Conservation (phyloP, 192 early-diverging fungal genomes). For the Jimgerdemannia lactiflua region DNA sequence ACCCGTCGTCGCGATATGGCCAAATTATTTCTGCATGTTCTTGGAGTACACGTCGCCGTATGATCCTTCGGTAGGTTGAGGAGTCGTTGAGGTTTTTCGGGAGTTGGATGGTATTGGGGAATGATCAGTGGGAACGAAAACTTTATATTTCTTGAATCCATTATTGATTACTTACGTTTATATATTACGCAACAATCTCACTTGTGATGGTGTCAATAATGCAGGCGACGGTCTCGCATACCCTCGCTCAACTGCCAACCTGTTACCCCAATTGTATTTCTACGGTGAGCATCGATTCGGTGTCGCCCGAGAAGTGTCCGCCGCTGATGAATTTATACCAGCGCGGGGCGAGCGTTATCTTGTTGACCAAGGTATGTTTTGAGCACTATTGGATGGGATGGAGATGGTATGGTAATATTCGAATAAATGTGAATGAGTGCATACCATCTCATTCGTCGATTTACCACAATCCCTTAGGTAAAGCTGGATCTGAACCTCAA, state of each 20-base stretch:
- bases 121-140: too few relatives aligned
- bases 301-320: constrained; percentile 26
- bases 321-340: constrained; percentile 6
- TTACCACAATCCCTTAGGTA: constrained; percentile 28
- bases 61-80: constrained; percentile 15
- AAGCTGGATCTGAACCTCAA: constrained; percentile 41
- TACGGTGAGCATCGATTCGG: constrained; percentile 4
- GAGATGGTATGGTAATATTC: constrained; percentile 5
- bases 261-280: constrained; percentile 23
- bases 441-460: neutral
- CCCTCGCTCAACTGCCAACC: constrained; percentile 27
- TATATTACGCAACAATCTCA: too few relatives aligned
- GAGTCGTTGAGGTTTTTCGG: too few relatives aligned
- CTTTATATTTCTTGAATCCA: neutral
- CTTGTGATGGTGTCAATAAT: neutral
- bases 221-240: constrained; percentile 25
- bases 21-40: constrained; percentile 34
- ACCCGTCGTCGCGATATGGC: constrained; percentile 25
- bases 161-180: neutral
- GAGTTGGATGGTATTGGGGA: too few relatives aligned
- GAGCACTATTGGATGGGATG: too few relatives aligned
- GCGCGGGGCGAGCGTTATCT: constrained; percentile 7
- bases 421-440: constrained; percentile 9
- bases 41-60: constrained; percentile 30
- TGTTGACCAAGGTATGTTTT: constrained; percentile 32